A percentile compares a stretch with the other conserved stretches of the same genome.
phyloP scores from a whole-genome alignment of 352 stramenopile species.

The Aphanomyces stellatus region DNA sequence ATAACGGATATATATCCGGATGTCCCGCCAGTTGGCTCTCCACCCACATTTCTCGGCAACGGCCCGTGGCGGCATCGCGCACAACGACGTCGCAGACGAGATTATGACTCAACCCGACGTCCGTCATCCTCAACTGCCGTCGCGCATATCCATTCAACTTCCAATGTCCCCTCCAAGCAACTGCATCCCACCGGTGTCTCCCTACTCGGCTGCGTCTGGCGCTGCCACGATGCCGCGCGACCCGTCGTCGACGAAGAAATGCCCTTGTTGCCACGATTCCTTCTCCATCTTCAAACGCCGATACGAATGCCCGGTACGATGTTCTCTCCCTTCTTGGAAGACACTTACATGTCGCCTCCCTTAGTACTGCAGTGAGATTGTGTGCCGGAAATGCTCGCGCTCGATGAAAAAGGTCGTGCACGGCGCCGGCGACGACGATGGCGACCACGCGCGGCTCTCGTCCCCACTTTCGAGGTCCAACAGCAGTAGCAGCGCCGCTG shows the following conservation, averaged over 20 bases:
- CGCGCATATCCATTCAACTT: slow-evolving; percentile 1
- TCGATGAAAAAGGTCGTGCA: not conserved
- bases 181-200: no score
- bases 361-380: slow-evolving; percentile 14
- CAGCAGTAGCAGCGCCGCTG: no score
- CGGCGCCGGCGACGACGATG: no score
- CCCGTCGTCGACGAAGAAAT: not conserved
- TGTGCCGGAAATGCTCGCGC: slow-evolving; percentile 15
- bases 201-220: no score
- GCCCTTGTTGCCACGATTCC: slow-evolving; percentile 3
- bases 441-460: no score
- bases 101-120: no score
- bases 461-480: not conserved
- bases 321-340: not conserved
- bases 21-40: no score
- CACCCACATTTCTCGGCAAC: no score
- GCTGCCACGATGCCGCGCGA: not conserved
- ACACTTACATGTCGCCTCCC: not conserved
- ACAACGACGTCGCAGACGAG: no score
- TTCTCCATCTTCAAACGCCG: slow-evolving; percentile 11
- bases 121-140: not conserved
- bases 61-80: no score
- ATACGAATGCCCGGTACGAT: slow-evolving; percentile 9
- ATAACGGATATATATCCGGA: no score
- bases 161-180: not conserved